These are phyloP conservation scores for Strobilomyces echinocephalus DNA, from an alignment of 768 basidiomycete genomes.

Conservation along the genomic window DNA sequence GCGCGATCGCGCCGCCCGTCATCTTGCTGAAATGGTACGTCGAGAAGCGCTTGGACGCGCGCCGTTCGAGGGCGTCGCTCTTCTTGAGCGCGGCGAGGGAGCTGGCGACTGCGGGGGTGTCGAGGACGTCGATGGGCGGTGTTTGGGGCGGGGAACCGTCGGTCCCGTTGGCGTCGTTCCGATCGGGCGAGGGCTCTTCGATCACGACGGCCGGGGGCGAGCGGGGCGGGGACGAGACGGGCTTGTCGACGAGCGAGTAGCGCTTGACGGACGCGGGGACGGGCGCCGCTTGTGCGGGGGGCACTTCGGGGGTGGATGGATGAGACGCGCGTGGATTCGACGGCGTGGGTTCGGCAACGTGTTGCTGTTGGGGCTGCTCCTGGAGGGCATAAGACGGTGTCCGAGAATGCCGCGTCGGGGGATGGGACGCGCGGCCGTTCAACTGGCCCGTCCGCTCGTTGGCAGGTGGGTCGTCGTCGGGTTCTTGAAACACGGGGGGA, in stretches of 20 bases:
- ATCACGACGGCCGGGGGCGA: constrained; percentile 48
- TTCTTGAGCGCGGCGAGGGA: constrained; percentile 87
- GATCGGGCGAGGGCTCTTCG: constrained; percentile 25
- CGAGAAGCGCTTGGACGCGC: constrained; percentile 95
- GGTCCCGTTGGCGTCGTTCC: constrained; percentile 27
- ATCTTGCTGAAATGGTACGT: constrained; percentile 93
- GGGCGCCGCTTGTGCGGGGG: constrained; percentile 16
- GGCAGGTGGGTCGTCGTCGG: constrained; percentile 27
- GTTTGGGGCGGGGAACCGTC: constrained; percentile 32
- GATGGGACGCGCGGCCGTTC: constrained; percentile 16
- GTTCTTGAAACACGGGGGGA: constrained; percentile 28
- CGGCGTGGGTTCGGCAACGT: constrained; percentile 10
- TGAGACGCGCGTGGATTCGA: constrained; percentile 7
- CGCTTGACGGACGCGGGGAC: constrained; percentile 72
- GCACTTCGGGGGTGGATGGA: constrained; percentile 20
- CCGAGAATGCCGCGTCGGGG: constrained; percentile 5
- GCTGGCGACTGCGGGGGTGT: constrained; percentile 63
- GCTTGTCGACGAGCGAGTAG: constrained; percentile 75
- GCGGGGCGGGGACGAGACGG: constrained; percentile 39
- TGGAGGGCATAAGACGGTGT: neutral
- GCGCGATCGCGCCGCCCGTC: constrained; percentile 51
- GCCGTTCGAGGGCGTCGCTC: constrained; percentile 78
- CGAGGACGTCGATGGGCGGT: constrained; percentile 36
- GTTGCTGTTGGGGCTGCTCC: neutral
- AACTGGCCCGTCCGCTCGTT: neutral